Evolutionary conservation across 176 grass and related monocot species (phyloP).

Genomic region (Avena atlantica): DNA sequence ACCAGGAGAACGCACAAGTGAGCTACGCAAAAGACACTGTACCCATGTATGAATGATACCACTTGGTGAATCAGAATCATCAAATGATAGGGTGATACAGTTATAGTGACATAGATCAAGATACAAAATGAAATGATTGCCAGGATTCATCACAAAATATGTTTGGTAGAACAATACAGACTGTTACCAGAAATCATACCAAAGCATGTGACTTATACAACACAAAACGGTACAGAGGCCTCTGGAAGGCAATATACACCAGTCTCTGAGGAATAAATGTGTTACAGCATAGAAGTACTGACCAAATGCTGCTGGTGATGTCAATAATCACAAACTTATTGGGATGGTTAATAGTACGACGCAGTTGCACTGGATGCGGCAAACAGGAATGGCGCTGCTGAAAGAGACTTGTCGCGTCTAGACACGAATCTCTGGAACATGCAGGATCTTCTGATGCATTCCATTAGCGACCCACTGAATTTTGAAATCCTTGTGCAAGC

Average conservation of each 20-base stretch:
- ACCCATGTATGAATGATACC: not conserved
- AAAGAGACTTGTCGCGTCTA: not conserved
- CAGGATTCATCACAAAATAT: not conserved
- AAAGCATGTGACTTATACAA: not conserved
- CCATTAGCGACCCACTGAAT: not conserved
- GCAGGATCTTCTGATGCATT: conserved; percentile 7
- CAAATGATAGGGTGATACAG: not conserved
- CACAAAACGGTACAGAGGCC: not conserved
- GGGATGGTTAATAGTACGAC: not conserved
- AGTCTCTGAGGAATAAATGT: not conserved
- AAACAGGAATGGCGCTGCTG: not conserved
- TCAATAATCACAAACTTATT: not conserved
- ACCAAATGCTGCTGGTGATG: not conserved
- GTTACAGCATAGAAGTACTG: not conserved
- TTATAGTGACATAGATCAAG: not conserved
- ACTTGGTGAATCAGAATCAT: not conserved
- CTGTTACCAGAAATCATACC: not conserved
- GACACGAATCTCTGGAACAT: conserved; percentile 16
- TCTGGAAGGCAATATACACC: not conserved
- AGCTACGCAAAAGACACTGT: not conserved
- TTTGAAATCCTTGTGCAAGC: not conserved
- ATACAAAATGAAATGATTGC: not conserved
- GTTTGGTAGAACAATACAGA: not conserved
- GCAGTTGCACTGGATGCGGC: not conserved
- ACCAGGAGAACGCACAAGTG: not conserved